phyloP scores from a whole-genome alignment of 768 basidiomycete genomes.

The Kwoniella heveanensis region DNA sequence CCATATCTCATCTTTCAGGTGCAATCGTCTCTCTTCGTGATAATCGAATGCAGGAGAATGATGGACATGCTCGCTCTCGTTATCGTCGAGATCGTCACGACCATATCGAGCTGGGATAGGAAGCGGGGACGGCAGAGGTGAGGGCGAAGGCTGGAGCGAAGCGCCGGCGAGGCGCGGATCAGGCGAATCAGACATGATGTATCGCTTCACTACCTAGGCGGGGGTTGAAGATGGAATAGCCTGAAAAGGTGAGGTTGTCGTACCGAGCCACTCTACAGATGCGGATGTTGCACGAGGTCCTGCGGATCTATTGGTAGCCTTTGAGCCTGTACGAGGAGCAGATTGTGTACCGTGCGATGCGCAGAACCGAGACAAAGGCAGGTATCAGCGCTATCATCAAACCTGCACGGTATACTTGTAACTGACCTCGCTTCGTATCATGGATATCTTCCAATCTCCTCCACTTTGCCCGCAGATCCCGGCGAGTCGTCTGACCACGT shows the following conservation, averaged over 20 bases:
- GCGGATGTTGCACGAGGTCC: too few species aligned
- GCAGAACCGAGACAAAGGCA: neutral
- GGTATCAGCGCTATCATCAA: neutral
- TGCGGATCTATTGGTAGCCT: too few species aligned
- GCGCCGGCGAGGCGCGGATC: neutral
- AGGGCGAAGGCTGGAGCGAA: conserved; percentile 1
- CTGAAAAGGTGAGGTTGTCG: too few species aligned
- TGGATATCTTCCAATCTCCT: neutral
- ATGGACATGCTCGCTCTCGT: conserved; percentile 6
- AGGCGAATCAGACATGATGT: conserved; percentile 16
- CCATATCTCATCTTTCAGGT: conserved; percentile 53
- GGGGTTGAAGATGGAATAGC: too few species aligned
- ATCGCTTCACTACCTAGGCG: neutral
- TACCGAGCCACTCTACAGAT: too few species aligned
- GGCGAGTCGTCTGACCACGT: neutral
- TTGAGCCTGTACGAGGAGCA: too few species aligned
- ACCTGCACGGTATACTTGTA: too few species aligned
- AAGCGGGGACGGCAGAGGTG: conserved; percentile 15
- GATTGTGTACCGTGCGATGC: too few species aligned
- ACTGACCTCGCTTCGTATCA: too few species aligned
- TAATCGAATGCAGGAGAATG: conserved; percentile 55
- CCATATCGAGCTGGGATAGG: conserved; percentile 15
- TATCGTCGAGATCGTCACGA: conserved; percentile 16
- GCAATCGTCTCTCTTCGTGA: conserved; percentile 53
- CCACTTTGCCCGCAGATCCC: neutral